Conservation (phyloP, 495 filamentous ascomycete species). For the Annulohypoxylon moriforme region DNA sequence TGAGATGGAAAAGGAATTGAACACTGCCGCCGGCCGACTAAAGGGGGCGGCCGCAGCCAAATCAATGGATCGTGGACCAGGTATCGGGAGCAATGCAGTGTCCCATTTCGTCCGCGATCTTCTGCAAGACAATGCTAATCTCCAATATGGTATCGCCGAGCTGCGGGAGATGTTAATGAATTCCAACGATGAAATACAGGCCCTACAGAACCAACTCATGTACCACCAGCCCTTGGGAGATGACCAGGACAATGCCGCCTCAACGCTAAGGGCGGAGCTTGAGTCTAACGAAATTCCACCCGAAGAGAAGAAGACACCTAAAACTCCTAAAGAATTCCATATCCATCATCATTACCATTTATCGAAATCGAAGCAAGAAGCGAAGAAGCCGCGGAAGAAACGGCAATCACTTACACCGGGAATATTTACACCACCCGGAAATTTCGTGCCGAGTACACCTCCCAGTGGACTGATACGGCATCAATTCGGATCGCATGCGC, state of each 20-base stretch:
- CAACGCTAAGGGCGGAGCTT: constrained; percentile 77
- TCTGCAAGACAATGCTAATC: constrained; percentile 91
- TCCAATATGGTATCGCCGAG: constrained; percentile 90
- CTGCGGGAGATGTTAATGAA: constrained; percentile 89
- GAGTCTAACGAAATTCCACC: constrained; percentile 60
- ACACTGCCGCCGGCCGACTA: constrained; percentile 77
- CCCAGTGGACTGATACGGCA: constrained; percentile 45
- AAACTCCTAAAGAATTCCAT: constrained; percentile 79
- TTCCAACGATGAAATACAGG: constrained; percentile 94
- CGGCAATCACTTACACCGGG: constrained; percentile 69
- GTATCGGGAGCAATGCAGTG: constrained; percentile 71
- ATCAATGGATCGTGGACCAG: constrained; percentile 64
- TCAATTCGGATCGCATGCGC: constrained; percentile 72
- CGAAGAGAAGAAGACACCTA: constrained; percentile 47
- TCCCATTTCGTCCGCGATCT: constrained; percentile 96
- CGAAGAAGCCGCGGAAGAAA: constrained; percentile 76
- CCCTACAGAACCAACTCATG: constrained; percentile 83
- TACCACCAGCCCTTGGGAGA: constrained; percentile 76
- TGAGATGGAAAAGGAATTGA: constrained; percentile 78
- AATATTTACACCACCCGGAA: constrained; percentile 66
- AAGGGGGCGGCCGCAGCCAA: constrained; percentile 80
- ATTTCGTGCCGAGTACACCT: constrained; percentile 54
- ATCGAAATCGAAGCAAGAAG: constrained; percentile 68
- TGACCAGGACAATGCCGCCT: constrained; percentile 51
- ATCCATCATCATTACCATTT: constrained; percentile 94